Evolutionary conservation across 345 rosid species (phyloP).

Genomic region (Gossypium rotundifolium): DNA sequence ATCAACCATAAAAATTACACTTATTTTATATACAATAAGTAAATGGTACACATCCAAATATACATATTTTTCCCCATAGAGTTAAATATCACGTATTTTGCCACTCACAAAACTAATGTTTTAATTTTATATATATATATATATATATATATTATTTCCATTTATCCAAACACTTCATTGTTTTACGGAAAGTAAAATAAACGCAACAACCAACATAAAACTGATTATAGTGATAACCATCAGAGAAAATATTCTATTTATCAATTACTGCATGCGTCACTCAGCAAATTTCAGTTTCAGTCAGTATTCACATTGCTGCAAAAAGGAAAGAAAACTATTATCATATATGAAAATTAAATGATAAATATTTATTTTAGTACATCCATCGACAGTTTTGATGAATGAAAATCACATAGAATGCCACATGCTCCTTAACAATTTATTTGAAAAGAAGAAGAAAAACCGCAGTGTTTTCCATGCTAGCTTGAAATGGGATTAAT

Average conservation of each 20-base stretch:
- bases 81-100: background rate
- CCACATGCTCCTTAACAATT: background rate
- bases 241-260: background rate
- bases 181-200: background rate
- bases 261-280: background rate
- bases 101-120: background rate
- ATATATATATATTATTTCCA: background rate
- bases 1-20: background rate
- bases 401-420: background rate
- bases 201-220: background rate
- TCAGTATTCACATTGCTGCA: background rate
- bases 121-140: background rate
- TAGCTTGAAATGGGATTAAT: background rate
- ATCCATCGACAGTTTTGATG: background rate
- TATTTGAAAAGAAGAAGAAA: background rate
- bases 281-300: background rate
- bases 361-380: background rate
- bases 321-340: too few relatives aligned
- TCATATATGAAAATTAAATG: background rate
- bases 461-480: background rate
- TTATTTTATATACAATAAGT: background rate
- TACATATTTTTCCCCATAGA: too few relatives aligned
- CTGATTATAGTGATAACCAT: background rate
- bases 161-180: background rate
- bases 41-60: background rate